Base-by-base conservation (phyloP, 2,329 filamentous ascomycete species). In the Monilinia fructigena region DNA sequence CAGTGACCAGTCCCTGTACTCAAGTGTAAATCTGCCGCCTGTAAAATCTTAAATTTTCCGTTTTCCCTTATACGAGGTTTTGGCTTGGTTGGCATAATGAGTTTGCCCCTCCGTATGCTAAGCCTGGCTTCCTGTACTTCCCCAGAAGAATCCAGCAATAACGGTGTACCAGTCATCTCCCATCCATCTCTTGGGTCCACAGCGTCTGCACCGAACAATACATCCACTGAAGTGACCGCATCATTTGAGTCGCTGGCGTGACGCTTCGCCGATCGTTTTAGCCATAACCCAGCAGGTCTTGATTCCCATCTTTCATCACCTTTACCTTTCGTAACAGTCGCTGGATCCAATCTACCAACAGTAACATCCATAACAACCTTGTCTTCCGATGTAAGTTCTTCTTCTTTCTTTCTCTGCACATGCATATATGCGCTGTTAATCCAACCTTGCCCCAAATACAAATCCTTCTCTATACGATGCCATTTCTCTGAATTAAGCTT, bases 41-140 rank as follows among this genome's bases (percentile, higher is more conserved):
- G 95, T 84, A 99, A 87, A 70, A 99, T 97, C 81, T 98, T 98
- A 82, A 98, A 98, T 73, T 90, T 92, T 40, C 94, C 95, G 76
- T 95, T 92, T 69, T 96, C 92, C 54, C 86, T 85, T 70, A 99
- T 92, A 67, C 91, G 86, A 14, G 89, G 91, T 50, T 86, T 81
- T 0, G 91, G 90, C 76, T 89, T 93, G 74, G 87, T 84, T 47
- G 83, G 77, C 70, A 88, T 85, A 28, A 82, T 80, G 28, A 86
- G 85, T 62, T 83, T 81, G 2, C 95, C 94, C 72, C 91, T 86
- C 61, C 92, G 86, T 60, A 97, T 83, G 35, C 87, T 96, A 66
- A 99, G 77, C 68, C 93, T 88, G 28, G 91, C 87, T 70, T 89
- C 87, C 31, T 88, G 87, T 12, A 85, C 80, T 48, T 87, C 83